phyloP scores from a whole-genome alignment of 2,329 filamentous ascomycete genomes.

The Cladosporium sp. region DNA sequence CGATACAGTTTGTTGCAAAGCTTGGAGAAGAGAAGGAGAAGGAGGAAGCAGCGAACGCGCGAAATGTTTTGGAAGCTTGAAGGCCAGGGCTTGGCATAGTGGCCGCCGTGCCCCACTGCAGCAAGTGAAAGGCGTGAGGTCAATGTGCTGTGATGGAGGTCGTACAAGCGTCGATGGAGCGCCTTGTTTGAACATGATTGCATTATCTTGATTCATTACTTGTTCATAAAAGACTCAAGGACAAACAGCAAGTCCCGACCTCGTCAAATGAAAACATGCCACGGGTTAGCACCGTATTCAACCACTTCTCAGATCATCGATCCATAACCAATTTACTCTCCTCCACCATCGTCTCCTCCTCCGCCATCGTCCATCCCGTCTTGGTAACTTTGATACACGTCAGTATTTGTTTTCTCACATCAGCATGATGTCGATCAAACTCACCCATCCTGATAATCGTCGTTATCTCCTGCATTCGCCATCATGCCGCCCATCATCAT shows the following conservation, averaged over 20 bases:
- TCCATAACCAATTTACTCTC: conserved; percentile 16
- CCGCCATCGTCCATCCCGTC: conserved; percentile 33
- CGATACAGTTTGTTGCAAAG: neutral
- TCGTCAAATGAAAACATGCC: neutral
- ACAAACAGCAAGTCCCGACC: neutral
- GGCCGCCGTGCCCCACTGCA: too few relatives aligned
- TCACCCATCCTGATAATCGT: conserved; percentile 52
- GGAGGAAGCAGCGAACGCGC: neutral
- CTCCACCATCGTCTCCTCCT: conserved; percentile 22
- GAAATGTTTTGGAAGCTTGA: neutral
- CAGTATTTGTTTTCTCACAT: neutral
- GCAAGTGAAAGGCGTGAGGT: too few relatives aligned
- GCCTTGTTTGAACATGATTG: neutral
- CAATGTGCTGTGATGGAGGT: too few relatives aligned
- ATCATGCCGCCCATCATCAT: conserved; percentile 69
- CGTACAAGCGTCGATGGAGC: neutral
- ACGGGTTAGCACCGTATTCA: neutral
- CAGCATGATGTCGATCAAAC: conserved; percentile 15
- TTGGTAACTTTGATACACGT: conserved; percentile 28
- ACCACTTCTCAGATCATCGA: neutral
- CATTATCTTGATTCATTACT: neutral
- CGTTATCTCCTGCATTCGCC: conserved; percentile 54
- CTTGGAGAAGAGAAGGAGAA: neutral
- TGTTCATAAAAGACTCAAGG: neutral
- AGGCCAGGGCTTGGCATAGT: neutral